Percentiles rank a stretch among this genome's conserved stretches.
These are phyloP conservation scores for Colletotrichum tamarilloi DNA, from an alignment of 2,329 filamentous ascomycete species.

Conservation along the genomic window DNA sequence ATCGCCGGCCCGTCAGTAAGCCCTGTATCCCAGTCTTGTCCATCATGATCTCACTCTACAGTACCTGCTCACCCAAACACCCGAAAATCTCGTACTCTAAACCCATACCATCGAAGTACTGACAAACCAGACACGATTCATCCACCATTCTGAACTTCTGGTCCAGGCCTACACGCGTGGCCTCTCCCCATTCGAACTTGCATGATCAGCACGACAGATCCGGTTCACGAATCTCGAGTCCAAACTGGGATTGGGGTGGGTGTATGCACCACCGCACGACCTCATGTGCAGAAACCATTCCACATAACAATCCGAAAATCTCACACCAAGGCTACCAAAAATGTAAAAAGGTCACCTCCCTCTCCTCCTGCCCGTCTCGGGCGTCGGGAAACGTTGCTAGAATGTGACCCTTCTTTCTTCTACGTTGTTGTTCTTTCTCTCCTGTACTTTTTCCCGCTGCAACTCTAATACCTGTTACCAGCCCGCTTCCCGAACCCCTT, in stretches of 20 bases:
- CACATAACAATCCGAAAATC: neutral
- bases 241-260: neutral
- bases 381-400: neutral
- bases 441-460: neutral
- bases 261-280: neutral
- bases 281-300: neutral
- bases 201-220: neutral
- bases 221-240: neutral
- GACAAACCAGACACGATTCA: neutral
- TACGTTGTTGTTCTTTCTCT: neutral
- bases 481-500: neutral
- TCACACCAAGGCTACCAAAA: neutral
- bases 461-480: neutral
- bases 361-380: slow-evolving; percentile 2
- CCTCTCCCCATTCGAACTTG: neutral
- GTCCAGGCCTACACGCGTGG: neutral
- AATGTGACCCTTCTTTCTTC: neutral
- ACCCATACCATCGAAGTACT: neutral
- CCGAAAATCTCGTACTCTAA: neutral
- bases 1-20: neutral
- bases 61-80: neutral
- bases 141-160: neutral
- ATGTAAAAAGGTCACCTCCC: neutral
- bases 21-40: neutral
- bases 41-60: neutral